Percentiles rank a stretch among this genome's conserved stretches.
Conservation (phyloP, 306 rosid species). For the Sesbania bispinosa region DNA sequence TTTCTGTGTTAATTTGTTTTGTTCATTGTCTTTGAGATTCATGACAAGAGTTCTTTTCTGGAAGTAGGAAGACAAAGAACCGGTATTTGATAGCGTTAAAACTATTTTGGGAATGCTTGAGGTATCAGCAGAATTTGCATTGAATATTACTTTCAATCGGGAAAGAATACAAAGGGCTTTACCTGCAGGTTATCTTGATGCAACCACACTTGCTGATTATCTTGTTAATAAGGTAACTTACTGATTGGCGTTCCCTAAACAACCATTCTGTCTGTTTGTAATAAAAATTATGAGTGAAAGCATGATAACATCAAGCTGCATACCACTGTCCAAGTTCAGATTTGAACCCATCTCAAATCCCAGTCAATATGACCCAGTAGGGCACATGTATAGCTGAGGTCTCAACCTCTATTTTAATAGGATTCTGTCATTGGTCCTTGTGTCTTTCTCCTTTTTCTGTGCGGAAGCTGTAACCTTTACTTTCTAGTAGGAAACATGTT, state of each 20-base stretch:
- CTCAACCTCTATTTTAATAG: not conserved
- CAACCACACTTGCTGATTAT: conserved; percentile 98
- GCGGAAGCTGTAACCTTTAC: not conserved
- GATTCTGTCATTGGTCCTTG: not conserved
- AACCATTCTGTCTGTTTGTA: conserved; percentile 1
- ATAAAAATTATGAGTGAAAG: conserved; percentile 10
- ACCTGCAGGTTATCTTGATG: conserved; percentile 98
- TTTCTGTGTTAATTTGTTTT: conserved; percentile 2
- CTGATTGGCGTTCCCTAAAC: not conserved
- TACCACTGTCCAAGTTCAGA: conserved; percentile 8
- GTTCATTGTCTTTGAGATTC: not conserved
- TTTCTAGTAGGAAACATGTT: not conserved
- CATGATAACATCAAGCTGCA: not conserved
- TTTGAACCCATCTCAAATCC: conserved; percentile 9
- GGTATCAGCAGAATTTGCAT: conserved; percentile 89
- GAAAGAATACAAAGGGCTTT: conserved; percentile 77
- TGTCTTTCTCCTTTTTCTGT: not conserved
- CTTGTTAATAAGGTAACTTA: conserved; percentile 82
- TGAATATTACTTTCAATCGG: conserved; percentile 68
- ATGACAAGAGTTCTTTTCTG: conserved; percentile 8
- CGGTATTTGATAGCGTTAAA: conserved; percentile 89
- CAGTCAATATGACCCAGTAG: not conserved
- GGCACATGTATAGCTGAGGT: not conserved
- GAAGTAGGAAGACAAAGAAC: conserved; percentile 93
- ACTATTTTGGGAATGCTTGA: conserved; percentile 97